Base-by-base conservation (phyloP, 192 early-diverging fungal genomes). In the Lobosporangium transversale region DNA sequence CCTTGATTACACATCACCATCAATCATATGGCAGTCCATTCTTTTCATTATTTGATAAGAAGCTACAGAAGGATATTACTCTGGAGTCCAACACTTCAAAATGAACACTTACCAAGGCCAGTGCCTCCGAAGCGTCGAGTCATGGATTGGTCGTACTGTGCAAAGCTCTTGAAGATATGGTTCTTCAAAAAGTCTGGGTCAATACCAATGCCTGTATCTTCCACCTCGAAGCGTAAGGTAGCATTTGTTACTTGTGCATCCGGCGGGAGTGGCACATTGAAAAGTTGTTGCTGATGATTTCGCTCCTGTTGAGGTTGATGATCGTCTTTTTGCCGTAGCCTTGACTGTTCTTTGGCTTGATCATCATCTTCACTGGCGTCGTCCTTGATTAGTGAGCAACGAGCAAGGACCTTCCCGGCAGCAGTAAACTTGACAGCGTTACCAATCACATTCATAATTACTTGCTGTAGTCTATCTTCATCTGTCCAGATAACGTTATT, bases 181-280 rank as follows among this genome's bases (percentile, higher is more conserved):
- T 87, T 78, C 32, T 79, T 68, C 60, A 87, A 81, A 57, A 89
- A 90, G 29, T 88, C 85, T 10, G 80, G 79, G 40, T 86, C 79
- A 51, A 94, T 91, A 6, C 93, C 93, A 51, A 94, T 94, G 1
- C 93, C 93, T 1, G 90, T 90, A 55, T 94, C 93, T 12, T 70
- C 71, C 42, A 94, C 83, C 23, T 83, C 81, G 20, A 93, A 79
- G 49, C 84, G 68, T 23, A 93, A 78, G 30, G 62, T 71, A 36
- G 78, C 54, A 5, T 79, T 55, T 0, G 53, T 56, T 20, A 61
- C 58, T 11, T 29, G 32, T 1, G 63, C 62, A 35, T 66, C 71
- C 30, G 63, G 32, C 18, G 71, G 71, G 56, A 74, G 52, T 14
- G 7, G 37, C 7, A 40, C 37, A 40, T 40, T 40, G 37, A 10